Evolutionary conservation across 371 early-diverging fungal species (phyloP), one percentile per base, ranked within the genome.

Genomic region (Mucor irregularis): DNA sequence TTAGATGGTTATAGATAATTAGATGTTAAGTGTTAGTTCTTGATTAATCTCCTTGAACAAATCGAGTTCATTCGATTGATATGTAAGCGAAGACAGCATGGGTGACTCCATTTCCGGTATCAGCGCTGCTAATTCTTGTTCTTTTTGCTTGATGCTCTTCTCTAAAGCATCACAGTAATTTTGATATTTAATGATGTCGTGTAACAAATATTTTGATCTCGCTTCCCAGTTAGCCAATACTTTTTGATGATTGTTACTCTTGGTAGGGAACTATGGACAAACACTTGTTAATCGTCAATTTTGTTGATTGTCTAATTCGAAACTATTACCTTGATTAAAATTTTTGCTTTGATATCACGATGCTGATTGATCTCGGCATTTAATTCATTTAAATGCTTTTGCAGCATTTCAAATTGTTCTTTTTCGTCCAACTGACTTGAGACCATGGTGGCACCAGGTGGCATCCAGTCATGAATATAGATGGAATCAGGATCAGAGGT

Each of bases 151-250:
- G 1, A 71, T 47, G 11, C 67, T 71, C 37, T 82, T 82, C 53
- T 90, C 83, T 56, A 91, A 62, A 8, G 76, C 77, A 49, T 90
- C 89, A 28, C 85, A 84, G 55, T 94, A 94, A 48, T 88, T 87
- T 65, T 89, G 84, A 59, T 92, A 93, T 59, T 92, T 91, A 62
- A 92, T 87, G 51, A 90, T 84, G 68, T 94, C 93, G 58, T 87
- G 82, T 53, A 91, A 70, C 31, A 94, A 65, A 61, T 89, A 90
- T 58, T 89, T 84, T 16, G 90, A 84, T 63, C 87, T 90, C 30
- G 84, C 76, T 66, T 88, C 89, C 95, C 95, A 94, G 65, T 94
- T 94, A 9, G 76, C 62, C 43, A 89, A 71, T 2, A 90, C 93
- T 56, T 87, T 88, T 6, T 71, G 69, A 56, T 82, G 57, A 33